A percentile compares a stretch with the other conserved stretches of the same genome.
phyloP scores from a whole-genome alignment of 1,284 basidiomycete genomes.

The Pseudozyma tsukubaensis region DNA sequence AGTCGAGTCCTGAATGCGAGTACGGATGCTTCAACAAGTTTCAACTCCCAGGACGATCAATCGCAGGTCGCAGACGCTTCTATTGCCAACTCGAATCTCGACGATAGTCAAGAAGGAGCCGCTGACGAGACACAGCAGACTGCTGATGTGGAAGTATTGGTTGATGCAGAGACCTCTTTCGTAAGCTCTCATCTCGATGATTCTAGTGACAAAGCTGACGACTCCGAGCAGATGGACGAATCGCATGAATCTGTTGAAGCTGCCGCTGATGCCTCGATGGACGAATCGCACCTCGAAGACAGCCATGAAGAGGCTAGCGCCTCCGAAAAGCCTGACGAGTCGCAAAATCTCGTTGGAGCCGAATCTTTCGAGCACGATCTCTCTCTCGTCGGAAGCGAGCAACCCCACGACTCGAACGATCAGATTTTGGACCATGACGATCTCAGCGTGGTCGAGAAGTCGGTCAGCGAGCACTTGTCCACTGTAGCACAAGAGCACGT shows the following conservation, averaged over 20 bases:
- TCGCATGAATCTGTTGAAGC: neutral
- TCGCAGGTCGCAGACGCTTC: too few species aligned
- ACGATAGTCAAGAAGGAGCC: neutral
- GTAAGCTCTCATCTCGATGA: neutral
- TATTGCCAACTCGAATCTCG: too few species aligned
- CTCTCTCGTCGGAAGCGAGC: neutral
- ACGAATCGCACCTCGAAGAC: neutral
- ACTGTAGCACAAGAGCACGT: too few species aligned
- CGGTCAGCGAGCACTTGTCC: too few species aligned
- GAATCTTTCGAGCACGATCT: neutral
- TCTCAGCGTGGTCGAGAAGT: too few species aligned
- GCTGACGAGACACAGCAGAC: neutral
- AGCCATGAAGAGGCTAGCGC: neutral
- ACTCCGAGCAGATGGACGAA: neutral
- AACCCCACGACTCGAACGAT: neutral
- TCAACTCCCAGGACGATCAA: neutral
- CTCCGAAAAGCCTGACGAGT: neutral
- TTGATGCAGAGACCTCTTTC: neutral
- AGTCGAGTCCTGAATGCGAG: neutral
- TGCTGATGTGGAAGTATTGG: neutral
- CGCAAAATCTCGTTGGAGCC: neutral
- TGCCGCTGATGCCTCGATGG: neutral
- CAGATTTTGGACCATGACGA: too few species aligned
- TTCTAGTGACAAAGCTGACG: constrained; percentile 4
- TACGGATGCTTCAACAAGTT: neutral